Percentiles rank a stretch among this genome's conserved stretches.
Evolutionary conservation across 768 basidiomycete genomes (phyloP).

Genomic region (Tricholoma sp.): DNA sequence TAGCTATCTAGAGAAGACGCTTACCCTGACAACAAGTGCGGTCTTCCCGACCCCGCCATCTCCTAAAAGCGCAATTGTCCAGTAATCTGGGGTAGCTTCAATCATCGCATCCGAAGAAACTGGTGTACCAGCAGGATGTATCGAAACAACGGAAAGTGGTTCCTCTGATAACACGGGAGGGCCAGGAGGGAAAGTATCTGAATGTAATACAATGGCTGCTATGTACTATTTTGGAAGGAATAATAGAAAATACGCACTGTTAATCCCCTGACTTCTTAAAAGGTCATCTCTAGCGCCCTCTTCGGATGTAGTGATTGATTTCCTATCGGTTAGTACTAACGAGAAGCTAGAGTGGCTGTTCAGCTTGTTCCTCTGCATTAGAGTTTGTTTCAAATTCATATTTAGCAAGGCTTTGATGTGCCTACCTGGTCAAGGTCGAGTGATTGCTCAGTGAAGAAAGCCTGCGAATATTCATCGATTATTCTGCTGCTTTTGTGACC

Average conservation of each 20-base stretch:
- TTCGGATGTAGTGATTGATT: neutral
- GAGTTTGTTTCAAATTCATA: neutral
- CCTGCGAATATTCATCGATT: slow-evolving; percentile 8
- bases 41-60: slow-evolving; percentile 18
- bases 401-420: neutral
- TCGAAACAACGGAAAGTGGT: neutral
- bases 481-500: slow-evolving; percentile 1
- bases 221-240: neutral
- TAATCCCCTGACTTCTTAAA: neutral
- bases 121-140: neutral
- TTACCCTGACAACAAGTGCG: slow-evolving; percentile 5
- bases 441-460: slow-evolving; percentile 2
- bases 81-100: neutral
- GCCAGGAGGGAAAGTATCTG: neutral
- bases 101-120: neutral
- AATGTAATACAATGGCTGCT: neutral
- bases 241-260: neutral
- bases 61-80: slow-evolving; percentile 3
- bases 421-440: neutral
- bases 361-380: neutral
- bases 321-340: neutral
- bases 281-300: neutral
- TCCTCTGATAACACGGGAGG: neutral
- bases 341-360: neutral
- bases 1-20: neutral